Conservation (phyloP, 805 yeast genomes). For the Cyberlindnera subsufficiens region DNA sequence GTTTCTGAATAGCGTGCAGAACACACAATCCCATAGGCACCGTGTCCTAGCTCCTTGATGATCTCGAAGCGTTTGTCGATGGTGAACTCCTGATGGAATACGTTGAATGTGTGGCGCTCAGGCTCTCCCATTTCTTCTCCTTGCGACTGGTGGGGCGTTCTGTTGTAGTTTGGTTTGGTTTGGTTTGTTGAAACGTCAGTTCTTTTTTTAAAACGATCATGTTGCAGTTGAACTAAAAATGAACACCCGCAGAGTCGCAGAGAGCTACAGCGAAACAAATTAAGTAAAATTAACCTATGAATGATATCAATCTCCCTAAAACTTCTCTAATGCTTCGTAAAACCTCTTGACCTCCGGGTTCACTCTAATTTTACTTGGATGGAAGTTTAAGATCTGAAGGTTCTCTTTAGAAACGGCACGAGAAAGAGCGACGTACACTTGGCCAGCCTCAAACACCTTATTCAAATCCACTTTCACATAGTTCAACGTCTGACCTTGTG, state of each 20-base stretch:
- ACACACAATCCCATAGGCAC: slow-evolving; percentile 96
- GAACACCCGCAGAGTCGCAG: no score
- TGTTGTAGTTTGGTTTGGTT: not conserved
- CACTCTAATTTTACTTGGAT: slow-evolving; percentile 49
- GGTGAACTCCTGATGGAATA: slow-evolving; percentile 85
- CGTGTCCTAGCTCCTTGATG: slow-evolving; percentile 93
- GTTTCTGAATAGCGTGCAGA: slow-evolving; percentile 78
- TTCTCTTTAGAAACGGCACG: slow-evolving; percentile 67
- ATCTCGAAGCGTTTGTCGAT: slow-evolving; percentile 86
- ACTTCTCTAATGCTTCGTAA: slow-evolving; percentile 40
- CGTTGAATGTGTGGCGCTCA: slow-evolving; percentile 49
- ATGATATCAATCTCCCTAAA: not conserved
- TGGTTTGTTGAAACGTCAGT: not conserved
- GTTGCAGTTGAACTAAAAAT: no score
- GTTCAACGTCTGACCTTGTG: slow-evolving; percentile 79
- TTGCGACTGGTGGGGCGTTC: not conserved
- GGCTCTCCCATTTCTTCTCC: slow-evolving; percentile 21
- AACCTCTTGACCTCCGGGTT: slow-evolving; percentile 57
- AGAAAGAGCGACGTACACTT: slow-evolving; percentile 76
- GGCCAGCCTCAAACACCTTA: slow-evolving; percentile 72
- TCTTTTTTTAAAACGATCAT: not conserved
- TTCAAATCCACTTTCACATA: slow-evolving; percentile 64
- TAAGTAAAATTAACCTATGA: not conserved
- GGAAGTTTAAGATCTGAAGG: slow-evolving; percentile 61
- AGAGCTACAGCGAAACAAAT: no score